Conservation (phyloP, 1,139 yeast species). For the Taiozyma sp. region DNA sequence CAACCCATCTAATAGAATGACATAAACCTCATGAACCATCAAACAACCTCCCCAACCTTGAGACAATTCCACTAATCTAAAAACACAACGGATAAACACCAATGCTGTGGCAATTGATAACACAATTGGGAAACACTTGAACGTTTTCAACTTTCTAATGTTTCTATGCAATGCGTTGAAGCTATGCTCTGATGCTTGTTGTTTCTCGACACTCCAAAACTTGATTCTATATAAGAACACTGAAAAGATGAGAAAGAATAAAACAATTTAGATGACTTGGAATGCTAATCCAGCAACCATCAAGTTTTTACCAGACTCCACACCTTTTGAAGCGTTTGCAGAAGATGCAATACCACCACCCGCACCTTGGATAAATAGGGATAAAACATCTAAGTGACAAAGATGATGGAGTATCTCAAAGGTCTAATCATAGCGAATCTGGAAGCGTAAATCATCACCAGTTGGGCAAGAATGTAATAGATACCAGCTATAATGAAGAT, state of each 20-base stretch:
- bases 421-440: constrained; percentile 62
- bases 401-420: constrained; percentile 67
- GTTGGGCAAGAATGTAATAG: constrained; percentile 70
- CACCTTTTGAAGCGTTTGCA: background rate
- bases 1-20: background rate
- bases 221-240: background rate
- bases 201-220: background rate
- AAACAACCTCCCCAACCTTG: background rate
- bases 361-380: constrained; percentile 71
- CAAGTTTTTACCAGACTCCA: background rate
- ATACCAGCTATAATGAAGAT: constrained; percentile 89
- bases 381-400: constrained; percentile 61
- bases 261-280: background rate
- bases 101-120: background rate
- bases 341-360: constrained; percentile 68
- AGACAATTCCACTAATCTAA: constrained; percentile 1
- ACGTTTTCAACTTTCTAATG: background rate
- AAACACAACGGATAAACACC: constrained; percentile 2
- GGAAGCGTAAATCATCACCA: constrained; percentile 66
- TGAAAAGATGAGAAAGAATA: background rate
- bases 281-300: background rate
- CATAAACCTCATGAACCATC: background rate
- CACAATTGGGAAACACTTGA: background rate
- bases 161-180: background rate
- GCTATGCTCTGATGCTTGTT: no score